These are phyloP conservation scores for Chrysosporium queenslandicum DNA, from an alignment of 2,329 filamentous ascomycete genomes.

Conservation along the genomic window DNA sequence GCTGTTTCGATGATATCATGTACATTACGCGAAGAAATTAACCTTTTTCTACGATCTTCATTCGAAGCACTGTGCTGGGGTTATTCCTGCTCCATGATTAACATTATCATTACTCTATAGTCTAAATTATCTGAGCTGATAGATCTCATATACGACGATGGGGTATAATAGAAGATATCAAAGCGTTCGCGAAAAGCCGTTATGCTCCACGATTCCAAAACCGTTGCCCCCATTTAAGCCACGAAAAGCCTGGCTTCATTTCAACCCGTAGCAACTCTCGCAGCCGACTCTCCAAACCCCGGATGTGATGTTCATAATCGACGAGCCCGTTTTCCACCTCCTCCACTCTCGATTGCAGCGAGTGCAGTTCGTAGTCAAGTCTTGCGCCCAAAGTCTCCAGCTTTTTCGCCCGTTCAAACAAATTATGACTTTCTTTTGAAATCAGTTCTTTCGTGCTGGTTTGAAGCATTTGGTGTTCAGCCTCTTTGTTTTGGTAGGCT, in stretches of 20 bases:
- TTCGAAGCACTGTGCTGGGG: background rate
- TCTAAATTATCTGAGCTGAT: background rate
- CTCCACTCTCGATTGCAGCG: constrained; percentile 66
- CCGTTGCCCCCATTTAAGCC: constrained; percentile 45
- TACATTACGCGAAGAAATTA: constrained; percentile 8
- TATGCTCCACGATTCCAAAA: constrained; percentile 20
- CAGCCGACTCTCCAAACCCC: constrained; percentile 57
- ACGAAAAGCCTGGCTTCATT: constrained; percentile 45
- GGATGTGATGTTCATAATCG: constrained; percentile 70
- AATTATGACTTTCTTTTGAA: constrained; percentile 54
- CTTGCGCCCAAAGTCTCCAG: constrained; percentile 73
- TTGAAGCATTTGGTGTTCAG: constrained; percentile 58
- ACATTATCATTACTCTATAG: background rate
- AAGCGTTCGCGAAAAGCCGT: background rate
- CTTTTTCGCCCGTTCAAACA: constrained; percentile 65
- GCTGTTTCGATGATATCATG: background rate
- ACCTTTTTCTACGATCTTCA: background rate
- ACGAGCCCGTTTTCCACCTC: constrained; percentile 76
- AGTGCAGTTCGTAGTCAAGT: constrained; percentile 82
- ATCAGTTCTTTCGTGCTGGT: constrained; percentile 60
- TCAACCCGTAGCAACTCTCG: constrained; percentile 53
- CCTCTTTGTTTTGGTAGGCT: constrained; percentile 60
- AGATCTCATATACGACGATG: background rate
- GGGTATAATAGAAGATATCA: background rate
- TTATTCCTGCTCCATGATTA: background rate